Percentiles rank a stretch among this genome's conserved stretches.
These are phyloP conservation scores for Inosperma sp. DNA, from an alignment of 768 basidiomycete genomes.

Conservation along the genomic window DNA sequence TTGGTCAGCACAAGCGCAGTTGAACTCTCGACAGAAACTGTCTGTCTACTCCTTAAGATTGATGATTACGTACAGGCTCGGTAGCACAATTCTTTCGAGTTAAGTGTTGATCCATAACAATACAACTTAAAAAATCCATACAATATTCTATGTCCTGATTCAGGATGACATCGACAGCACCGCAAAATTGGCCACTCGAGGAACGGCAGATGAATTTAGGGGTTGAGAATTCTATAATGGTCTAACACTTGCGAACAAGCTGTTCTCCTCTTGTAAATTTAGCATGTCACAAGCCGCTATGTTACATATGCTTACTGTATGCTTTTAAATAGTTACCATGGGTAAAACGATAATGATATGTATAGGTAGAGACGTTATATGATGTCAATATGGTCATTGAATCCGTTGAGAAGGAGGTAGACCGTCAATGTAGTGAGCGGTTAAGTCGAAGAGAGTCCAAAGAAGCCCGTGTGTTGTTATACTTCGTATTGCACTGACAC, in stretches of 20 bases:
- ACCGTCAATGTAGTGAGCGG: slow-evolving; percentile 67
- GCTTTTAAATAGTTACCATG: slow-evolving; percentile 22
- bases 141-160: too few relatives aligned
- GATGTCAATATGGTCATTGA: slow-evolving; percentile 16
- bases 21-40: slow-evolving; percentile 94
- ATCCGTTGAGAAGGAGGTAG: slow-evolving; percentile 30
- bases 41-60: slow-evolving; percentile 92
- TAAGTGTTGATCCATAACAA: too few relatives aligned
- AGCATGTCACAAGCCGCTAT: slow-evolving; percentile 15
- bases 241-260: background rate
- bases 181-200: too few relatives aligned
- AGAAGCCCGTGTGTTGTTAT: slow-evolving; percentile 91
- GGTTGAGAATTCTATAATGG: background rate
- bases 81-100: slow-evolving; percentile 29
- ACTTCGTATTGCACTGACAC: slow-evolving; percentile 88
- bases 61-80: slow-evolving; percentile 88
- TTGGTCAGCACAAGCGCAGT: slow-evolving; percentile 93
- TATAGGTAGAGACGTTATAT: background rate
- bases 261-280: background rate
- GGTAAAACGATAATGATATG: slow-evolving; percentile 4
- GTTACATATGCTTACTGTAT: slow-evolving; percentile 30
- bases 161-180: too few relatives aligned
- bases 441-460: slow-evolving; percentile 90
- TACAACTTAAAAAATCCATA: background rate
- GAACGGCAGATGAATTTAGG: too few relatives aligned